A percentile compares a stretch with the other conserved stretches of the same genome.
Conservation (phyloP, 2,329 filamentous ascomycete species). For the Laburnicola sp. region DNA sequence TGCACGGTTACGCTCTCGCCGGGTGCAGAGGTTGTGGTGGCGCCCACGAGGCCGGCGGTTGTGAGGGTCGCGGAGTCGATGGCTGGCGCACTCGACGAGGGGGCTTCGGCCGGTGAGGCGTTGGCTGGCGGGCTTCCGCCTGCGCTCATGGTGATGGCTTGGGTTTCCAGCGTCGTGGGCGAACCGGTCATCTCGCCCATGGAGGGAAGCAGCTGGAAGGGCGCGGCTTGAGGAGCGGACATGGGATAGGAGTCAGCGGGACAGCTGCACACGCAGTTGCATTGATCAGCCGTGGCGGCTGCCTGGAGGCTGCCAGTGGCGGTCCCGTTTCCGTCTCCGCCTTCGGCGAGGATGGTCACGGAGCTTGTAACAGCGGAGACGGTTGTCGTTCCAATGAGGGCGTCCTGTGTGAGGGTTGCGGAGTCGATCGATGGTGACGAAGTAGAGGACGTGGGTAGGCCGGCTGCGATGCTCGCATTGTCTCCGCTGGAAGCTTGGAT, state of each 20-base stretch:
- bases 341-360: conserved; percentile 30
- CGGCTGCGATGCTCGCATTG: neutral
- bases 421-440: conserved; percentile 10
- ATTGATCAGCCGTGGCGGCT: conserved; percentile 21
- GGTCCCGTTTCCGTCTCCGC: conserved; percentile 12
- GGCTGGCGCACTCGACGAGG: conserved; percentile 15
- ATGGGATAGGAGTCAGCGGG: conserved; percentile 38
- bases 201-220: conserved; percentile 30
- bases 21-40: conserved; percentile 22
- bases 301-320: neutral
- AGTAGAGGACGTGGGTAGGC: conserved; percentile 4
- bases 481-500: neutral
- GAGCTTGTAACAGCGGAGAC: neutral
- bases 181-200: conserved; percentile 16
- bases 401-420: conserved; percentile 13
- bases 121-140: conserved; percentile 20
- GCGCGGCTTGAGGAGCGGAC: conserved; percentile 27
- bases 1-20: conserved; percentile 22
- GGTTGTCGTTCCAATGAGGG: conserved; percentile 11
- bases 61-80: conserved; percentile 31
- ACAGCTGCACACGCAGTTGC: conserved; percentile 37
- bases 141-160: conserved; percentile 28
- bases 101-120: conserved; percentile 12
- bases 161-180: conserved; percentile 28
- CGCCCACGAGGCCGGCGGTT: conserved; percentile 18